Percentiles rank a stretch among this genome's conserved stretches.
Conservation (phyloP, 768 basidiomycete genomes). For the Leccinum truebloodii region DNA sequence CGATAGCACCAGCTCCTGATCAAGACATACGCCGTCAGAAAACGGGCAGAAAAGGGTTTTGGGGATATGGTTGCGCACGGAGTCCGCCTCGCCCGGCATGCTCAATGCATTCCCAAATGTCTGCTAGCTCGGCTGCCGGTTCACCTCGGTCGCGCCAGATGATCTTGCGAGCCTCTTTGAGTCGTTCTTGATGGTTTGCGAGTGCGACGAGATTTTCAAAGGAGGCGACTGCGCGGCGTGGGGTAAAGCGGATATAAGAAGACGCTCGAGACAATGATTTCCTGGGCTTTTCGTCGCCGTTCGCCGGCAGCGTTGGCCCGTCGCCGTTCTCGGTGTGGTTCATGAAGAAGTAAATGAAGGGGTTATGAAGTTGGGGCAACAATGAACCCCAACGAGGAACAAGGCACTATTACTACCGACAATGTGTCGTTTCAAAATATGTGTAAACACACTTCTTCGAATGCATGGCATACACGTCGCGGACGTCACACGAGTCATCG, state of each 20-base stretch:
- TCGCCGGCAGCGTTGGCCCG: background rate
- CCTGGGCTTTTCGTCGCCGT: background rate
- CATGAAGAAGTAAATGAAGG: constrained; percentile 8
- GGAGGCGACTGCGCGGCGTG: constrained; percentile 62
- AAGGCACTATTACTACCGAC: background rate
- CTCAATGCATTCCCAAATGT: constrained; percentile 63
- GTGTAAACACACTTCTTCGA: too few relatives aligned
- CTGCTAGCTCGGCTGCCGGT: constrained; percentile 65
- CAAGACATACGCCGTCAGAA: background rate
- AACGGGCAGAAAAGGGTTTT: background rate
- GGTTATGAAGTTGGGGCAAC: background rate
- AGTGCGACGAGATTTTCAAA: constrained; percentile 85
- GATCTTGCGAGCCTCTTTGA: constrained; percentile 73
- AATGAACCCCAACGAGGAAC: background rate
- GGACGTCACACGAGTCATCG: too few relatives aligned
- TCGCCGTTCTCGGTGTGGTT: constrained; percentile 2
- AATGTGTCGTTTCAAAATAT: too few relatives aligned
- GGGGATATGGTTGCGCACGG: constrained; percentile 48
- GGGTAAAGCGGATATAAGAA: constrained; percentile 52
- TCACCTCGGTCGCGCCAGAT: constrained; percentile 82
- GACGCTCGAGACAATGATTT: constrained; percentile 21
- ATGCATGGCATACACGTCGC: too few relatives aligned
- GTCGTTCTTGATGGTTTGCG: constrained; percentile 78
- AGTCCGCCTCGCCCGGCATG: constrained; percentile 73
- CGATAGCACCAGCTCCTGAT: constrained; percentile 80